Base-by-base conservation (phyloP, 192 early-diverging fungal genomes). In the Rhizophlyctis rosea region DNA sequence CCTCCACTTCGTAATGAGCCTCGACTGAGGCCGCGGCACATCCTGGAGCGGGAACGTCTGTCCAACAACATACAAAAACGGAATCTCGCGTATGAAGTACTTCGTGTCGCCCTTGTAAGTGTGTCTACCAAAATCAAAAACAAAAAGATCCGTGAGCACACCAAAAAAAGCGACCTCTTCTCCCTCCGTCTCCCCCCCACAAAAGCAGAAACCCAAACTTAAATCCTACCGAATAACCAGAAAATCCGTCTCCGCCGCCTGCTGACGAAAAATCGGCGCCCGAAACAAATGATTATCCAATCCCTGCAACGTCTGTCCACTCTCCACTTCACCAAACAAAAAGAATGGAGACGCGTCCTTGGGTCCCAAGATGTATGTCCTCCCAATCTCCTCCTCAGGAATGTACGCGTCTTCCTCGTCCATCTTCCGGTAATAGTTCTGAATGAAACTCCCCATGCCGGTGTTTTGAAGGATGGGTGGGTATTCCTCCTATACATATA, bases 361-460 rank as follows among this genome's bases (percentile, higher is more conserved):
- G 29, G 89, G 73, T 58, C 98, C 95, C 24, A 99, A 69, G 23
- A 93, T 82, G 64, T 90, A 86, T 2, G 90, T 86, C 53, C 86
- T 86, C 47, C 96, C 96, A 61, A 92, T 83, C 27, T 92, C 89
- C 33, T 90, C 83, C 39, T 81, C 74, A 13, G 93, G 93, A 16
- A 91, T 75, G 39, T 79, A 74, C 33, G 81, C 78, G 69, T 99
- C 96, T 58, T 89, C 86, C 24, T 86, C 81, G 14, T 91, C 84
- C 16, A 77, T 82, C 76, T 96, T 97, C 29, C 96, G 86, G 58
- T 97, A 99, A 75, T 96, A 99, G 66, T 97, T 96, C 66, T 91
- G 87, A 35, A 98, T 75, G 54, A 96, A 78, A 57, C 87, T 91
- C 50, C 88, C 94, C 96, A 99, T 99, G 25, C 96, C 96, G 4